A percentile compares a stretch with the other conserved stretches of the same genome.
Conservation (phyloP, 2,329 filamentous ascomycete species). For the Aspergillus persii region DNA sequence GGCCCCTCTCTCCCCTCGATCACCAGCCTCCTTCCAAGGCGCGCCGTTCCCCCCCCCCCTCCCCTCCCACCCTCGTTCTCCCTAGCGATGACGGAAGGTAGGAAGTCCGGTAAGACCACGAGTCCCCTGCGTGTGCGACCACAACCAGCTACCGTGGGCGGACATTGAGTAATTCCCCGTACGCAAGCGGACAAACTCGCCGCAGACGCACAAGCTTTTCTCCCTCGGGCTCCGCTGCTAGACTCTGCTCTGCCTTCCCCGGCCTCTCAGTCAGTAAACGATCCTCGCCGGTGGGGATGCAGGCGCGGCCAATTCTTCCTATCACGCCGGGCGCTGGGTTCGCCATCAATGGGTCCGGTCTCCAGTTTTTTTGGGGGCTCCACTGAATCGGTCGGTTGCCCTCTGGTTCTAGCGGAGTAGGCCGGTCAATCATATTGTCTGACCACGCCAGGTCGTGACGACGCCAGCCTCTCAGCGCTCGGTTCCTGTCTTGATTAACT, state of each 20-base stretch:
- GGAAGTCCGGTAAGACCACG: not conserved
- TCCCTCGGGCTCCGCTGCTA: not conserved
- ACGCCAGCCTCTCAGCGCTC: constrained; percentile 3
- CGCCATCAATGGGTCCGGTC: constrained; percentile 2
- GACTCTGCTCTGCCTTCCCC: constrained; percentile 3
- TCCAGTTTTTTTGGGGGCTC: constrained; percentile 13
- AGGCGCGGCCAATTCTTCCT: not conserved
- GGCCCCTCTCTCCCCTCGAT: constrained; percentile 4
- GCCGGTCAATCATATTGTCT: constrained; percentile 22
- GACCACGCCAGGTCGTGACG: constrained; percentile 11
- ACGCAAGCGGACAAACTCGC: constrained; percentile 2
- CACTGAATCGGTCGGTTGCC: constrained; percentile 14
- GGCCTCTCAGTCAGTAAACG: constrained; percentile 11
- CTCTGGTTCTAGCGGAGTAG: constrained; percentile 1
- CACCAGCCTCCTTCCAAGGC: not conserved
- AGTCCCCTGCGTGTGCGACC: not conserved
- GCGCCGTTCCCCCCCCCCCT: not conserved
- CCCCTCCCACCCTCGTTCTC: no score
- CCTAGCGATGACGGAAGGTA: no score
- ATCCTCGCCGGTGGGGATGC: constrained; percentile 7
- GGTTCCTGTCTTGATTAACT: not conserved
- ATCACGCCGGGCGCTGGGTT: constrained; percentile 1
- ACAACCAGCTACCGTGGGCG: constrained; percentile 3
- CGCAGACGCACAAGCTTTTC: constrained; percentile 13
- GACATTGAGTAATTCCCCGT: not conserved